Evolutionary conservation across 139 green algal genomes (phyloP).

Genomic region (Chlorella sp.): DNA sequence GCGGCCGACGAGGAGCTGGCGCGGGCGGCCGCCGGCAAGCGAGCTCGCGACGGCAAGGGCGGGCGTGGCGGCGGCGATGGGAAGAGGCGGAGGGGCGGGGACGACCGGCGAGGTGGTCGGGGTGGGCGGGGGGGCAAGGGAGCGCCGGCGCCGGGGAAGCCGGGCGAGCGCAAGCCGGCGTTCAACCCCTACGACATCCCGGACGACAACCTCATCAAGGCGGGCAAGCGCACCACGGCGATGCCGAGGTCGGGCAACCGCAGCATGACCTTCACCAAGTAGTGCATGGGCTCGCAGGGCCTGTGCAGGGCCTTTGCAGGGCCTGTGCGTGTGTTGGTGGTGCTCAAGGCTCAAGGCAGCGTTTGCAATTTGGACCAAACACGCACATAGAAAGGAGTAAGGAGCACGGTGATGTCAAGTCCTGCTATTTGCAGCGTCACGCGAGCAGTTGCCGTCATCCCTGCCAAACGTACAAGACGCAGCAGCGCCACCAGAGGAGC

Average conservation of each 20-base stretch:
- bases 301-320: background rate
- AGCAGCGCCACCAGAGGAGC: too few species aligned
- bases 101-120: too few species aligned
- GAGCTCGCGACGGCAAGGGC: too few species aligned
- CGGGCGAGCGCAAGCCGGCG: constrained; percentile 1
- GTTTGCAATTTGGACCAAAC: background rate
- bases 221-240: constrained; percentile 30
- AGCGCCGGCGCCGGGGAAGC: background rate
- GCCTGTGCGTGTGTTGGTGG: background rate
- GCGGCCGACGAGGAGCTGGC: too few species aligned
- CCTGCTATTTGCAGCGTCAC: background rate
- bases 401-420: too few species aligned
- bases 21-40: too few species aligned
- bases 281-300: background rate
- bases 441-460: background rate
- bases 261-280: constrained; percentile 23
- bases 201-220: constrained; percentile 33
- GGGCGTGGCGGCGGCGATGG: too few species aligned
- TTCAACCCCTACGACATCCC: constrained; percentile 41
- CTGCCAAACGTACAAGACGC: too few species aligned
- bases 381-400: background rate
- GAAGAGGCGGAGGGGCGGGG: too few species aligned
- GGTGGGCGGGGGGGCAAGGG: background rate
- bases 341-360: background rate
- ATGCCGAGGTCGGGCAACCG: constrained; percentile 36